These are phyloP conservation scores for Ceratorhiza oryzae-sativae DNA, from an alignment of 1,284 basidiomycete genomes.

Conservation along the genomic window DNA sequence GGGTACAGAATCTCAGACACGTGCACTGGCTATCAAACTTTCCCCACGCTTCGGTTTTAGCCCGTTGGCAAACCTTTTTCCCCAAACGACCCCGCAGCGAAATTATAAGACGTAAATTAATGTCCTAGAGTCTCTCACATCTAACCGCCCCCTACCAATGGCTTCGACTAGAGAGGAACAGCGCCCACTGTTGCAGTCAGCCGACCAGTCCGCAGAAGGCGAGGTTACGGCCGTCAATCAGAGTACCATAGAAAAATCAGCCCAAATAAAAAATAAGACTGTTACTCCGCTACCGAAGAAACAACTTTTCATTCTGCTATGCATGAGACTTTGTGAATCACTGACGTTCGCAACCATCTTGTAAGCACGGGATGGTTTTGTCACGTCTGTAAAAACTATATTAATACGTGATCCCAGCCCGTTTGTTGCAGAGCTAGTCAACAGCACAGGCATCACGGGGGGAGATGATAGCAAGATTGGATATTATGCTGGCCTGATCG, in stretches of 20 bases:
- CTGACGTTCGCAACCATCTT: constrained; percentile 3
- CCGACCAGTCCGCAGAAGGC: no score
- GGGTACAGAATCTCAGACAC: no score
- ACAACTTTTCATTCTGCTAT: constrained; percentile 25
- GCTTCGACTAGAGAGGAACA: not conserved
- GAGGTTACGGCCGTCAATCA: no score
- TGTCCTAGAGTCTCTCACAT: no score
- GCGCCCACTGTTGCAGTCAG: not conserved
- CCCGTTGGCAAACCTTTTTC: no score
- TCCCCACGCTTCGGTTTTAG: no score
- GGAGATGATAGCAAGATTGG: constrained; percentile 41
- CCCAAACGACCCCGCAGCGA: no score
- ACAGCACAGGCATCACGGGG: constrained; percentile 38
- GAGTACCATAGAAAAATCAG: not conserved
- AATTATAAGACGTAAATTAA: no score
- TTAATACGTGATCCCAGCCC: not conserved
- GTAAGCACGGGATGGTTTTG: not conserved
- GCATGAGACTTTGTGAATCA: constrained; percentile 33
- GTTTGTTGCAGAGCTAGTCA: constrained; percentile 32
- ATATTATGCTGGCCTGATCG: constrained; percentile 43
- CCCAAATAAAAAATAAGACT: not conserved
- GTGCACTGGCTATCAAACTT: no score
- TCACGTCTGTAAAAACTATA: not conserved
- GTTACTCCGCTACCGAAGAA: constrained; percentile 36
- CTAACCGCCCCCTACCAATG: no score